These are phyloP conservation scores for Clarireedia sp. DNA, from an alignment of 2,329 filamentous ascomycete genomes.

Conservation along the genomic window DNA sequence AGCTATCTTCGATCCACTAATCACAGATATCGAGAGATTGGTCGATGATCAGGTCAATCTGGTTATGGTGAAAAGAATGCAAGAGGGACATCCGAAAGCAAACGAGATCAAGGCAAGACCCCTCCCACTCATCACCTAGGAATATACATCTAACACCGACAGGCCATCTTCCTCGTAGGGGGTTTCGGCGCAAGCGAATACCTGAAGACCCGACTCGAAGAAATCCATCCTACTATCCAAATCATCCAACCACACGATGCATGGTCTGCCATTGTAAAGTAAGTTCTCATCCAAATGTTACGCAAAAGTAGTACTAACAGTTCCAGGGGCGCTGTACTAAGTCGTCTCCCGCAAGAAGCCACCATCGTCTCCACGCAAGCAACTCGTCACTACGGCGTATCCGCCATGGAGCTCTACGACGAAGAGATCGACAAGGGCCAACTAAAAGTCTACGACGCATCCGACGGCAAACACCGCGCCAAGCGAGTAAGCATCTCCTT, in stretches of 20 bases:
- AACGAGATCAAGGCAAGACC: constrained; percentile 33
- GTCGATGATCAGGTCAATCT: constrained; percentile 36
- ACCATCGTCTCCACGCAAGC: constrained; percentile 15
- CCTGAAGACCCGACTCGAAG: constrained; percentile 33
- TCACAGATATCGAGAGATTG: constrained; percentile 34
- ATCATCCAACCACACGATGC: constrained; percentile 17
- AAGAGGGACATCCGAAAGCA: constrained; percentile 35
- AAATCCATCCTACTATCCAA: constrained; percentile 28
- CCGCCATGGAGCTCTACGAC: constrained; percentile 1
- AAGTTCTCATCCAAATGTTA: not conserved
- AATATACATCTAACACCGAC: not conserved
- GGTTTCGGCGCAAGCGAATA: constrained; percentile 20
- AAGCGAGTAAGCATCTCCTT: not conserved
- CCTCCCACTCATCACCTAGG: constrained; percentile 15
- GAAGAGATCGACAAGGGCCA: constrained; percentile 8
- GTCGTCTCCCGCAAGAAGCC: constrained; percentile 13
- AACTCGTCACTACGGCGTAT: constrained; percentile 19
- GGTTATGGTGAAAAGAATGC: constrained; percentile 30
- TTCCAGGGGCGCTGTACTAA: constrained; percentile 18
- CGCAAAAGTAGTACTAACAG: not conserved
- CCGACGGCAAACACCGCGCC: not conserved
- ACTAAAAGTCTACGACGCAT: not conserved
- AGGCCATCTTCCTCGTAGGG: constrained; percentile 23
- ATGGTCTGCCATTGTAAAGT: constrained; percentile 21
- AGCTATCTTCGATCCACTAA: constrained; percentile 40